Evolutionary conservation across 1,284 basidiomycete species (phyloP), one percentile per base, ranked within the genome.

Genomic region (Fomitopsis palustris): DNA sequence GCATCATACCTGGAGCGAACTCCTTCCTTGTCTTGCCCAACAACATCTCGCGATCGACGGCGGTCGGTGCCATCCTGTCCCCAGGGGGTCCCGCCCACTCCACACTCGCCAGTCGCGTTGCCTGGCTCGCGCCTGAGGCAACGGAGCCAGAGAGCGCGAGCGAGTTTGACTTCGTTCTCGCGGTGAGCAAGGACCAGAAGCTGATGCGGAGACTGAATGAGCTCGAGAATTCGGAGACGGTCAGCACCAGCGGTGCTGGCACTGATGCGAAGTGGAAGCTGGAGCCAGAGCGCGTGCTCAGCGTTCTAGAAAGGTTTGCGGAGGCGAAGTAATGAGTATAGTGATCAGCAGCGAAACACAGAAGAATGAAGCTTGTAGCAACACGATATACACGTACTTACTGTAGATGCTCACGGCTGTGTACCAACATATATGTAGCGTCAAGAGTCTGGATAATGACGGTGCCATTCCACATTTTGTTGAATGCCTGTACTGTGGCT

Each of bases 21-120:
- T 84, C 82, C 49, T 93, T 95, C 82, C 84, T 94, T 49, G 87
- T 95, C 49, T 78, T 94, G 10, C 93, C 93, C 2, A 91, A 89
- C 74, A 90, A 92, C 67, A 86, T 92, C 63, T 92, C 89, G 12
- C 83, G 93, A 8, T 89, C 87, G 17, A 86, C 87, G 0, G 92
- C 92, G 0, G 89, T 94, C 4, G 88, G 86, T 45, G 83, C 86
- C 14, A 86, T 92, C 60, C 74, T 92, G 29, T 84, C 87, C 65
- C 86, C 87, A 0, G 85, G 84, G 9, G 85, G 87, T 1, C 86
- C 86, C 2, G 80, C 81, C 4, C 80, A 81, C 43, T 82, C 83
- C 0, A 77, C 80, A 3, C 68, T 80, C 51, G 74, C 71, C 16
- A 68, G 69, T 29, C 74, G 75, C n/a, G 72, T 76, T 25, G 67